Base-by-base conservation (phyloP, 768 basidiomycete species). In the Kwoniella botswanensis region DNA sequence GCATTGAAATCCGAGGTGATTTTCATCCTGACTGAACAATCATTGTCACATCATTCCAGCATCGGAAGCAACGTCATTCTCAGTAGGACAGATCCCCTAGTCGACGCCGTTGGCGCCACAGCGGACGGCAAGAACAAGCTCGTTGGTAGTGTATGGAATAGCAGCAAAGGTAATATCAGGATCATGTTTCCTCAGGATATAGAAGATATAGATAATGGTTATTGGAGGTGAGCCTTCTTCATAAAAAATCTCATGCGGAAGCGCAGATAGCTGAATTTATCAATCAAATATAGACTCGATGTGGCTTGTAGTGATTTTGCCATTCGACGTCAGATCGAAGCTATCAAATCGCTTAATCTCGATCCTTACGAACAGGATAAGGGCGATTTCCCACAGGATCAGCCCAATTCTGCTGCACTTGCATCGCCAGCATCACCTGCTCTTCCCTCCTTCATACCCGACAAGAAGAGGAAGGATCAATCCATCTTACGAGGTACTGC, bases 1-100 rank as follows among this genome's bases (percentile, higher is more conserved):
- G 24, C 24, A 26, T 26, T 26, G 24, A 26, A 26, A 26, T 26
- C 24, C 24, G 24, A 26, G 24, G 3, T 26, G 24, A 26, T 26
- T 26, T 26, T 26, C 85, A 0, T n/a, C 2, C 29, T 29, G 7
- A 35, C 35, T 35, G 35, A 6, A 35, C 7, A 6, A 35, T 9
- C 0, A 35, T 35, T 35, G 5, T 6, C 6, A 6, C 35, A 35
- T 9, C 7, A 6, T 7, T 35, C 24, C 66, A 93, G 92, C 71
- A 88, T 88, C 61, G 92, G 93, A 4, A 88, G 88, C 0, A 88
- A 89, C 70, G 87, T 93, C 1, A 83, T 93, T 4, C 81, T 93
- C 21, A 79, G 79, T n/a, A 63, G 91, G 88, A 3, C 88, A 86
- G 11, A 92, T 76, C 93, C 92, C 86, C 91, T 22, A 79, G 91